phyloP scores from a whole-genome alignment of 768 basidiomycete genomes.

The Tylopilus sp. region DNA sequence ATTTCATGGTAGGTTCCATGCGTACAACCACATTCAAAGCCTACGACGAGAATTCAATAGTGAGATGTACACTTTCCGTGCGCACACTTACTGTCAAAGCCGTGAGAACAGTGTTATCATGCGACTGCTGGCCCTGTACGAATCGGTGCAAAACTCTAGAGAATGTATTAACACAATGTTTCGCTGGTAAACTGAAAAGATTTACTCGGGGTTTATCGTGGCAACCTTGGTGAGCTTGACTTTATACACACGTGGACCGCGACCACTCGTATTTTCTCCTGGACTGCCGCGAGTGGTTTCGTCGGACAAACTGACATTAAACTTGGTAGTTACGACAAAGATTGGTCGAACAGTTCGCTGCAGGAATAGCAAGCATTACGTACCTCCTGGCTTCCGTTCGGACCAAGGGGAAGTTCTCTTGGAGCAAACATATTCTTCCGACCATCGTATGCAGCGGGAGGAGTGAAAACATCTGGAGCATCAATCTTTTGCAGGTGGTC shows the following conservation, averaged over 20 bases:
- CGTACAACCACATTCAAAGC: slow-evolving; percentile 73
- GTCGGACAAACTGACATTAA: slow-evolving; percentile 54
- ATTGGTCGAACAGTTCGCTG: neutral
- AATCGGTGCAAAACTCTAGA: slow-evolving; percentile 61
- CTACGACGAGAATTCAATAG: slow-evolving; percentile 32
- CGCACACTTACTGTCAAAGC: slow-evolving; percentile 52
- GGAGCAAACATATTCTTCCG: slow-evolving; percentile 73
- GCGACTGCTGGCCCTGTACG: slow-evolving; percentile 59
- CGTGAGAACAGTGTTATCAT: slow-evolving; percentile 65
- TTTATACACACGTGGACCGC: slow-evolving; percentile 62
- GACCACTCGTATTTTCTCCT: slow-evolving; percentile 32
- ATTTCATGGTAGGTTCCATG: slow-evolving; percentile 65
- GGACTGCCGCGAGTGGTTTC: slow-evolving; percentile 32
- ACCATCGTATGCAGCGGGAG: slow-evolving; percentile 73
- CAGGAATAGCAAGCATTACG: slow-evolving; percentile 9
- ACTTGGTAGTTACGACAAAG: slow-evolving; percentile 39
- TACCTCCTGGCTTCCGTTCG: slow-evolving; percentile 50
- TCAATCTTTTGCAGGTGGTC: slow-evolving; percentile 54
- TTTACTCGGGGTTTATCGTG: slow-evolving; percentile 54
- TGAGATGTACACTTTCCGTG: neutral
- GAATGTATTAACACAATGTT: slow-evolving; percentile 13
- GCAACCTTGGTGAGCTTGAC: slow-evolving; percentile 58
- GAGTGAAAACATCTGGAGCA: slow-evolving; percentile 67
- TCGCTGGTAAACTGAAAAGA: slow-evolving; percentile 12
- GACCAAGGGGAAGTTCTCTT: slow-evolving; percentile 58